Base-by-base conservation (phyloP, 1,284 basidiomycete species). In the Mycena sp. region DNA sequence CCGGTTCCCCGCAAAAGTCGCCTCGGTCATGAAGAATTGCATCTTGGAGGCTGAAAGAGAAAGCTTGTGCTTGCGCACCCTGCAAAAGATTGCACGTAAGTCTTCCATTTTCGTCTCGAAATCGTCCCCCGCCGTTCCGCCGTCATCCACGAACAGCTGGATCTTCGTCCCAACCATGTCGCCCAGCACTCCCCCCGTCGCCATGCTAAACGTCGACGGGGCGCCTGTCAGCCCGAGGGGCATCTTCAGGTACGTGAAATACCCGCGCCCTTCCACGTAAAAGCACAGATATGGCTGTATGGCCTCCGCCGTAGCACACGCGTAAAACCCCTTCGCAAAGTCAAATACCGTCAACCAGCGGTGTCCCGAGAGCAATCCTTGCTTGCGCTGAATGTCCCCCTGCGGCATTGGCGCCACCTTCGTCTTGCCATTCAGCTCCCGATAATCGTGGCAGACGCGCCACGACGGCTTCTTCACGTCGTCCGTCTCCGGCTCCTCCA, bases 191-290 rank as follows among this genome's bases (percentile, higher is more conserved):
- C n/a, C n/a, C n/a, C n/a, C n/a, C n/a, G n/a, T n/a, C n/a, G n/a
- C n/a, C n/a, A n/a, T n/a, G n/a, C n/a, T n/a, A n/a, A n/a, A n/a
- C n/a, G n/a, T n/a, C n/a, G 76, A 76, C 25, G 80, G 80, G 9
- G 75, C 78, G 0, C 80, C 81, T 14, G 80, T 82, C 2, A 80
- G 58, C 0, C 81, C 78, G 59, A 81, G 79, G 0, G 78, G 80
- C 78, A 82, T 79, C 1, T 72, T 58, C 3, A 60, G 48, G 66
- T 78, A 81, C 38, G 67, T 68, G 58, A 76, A 78, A 53, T 75
- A 78, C 1, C 80, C 81, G 26, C 73, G 55, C 0, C 80, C 80
- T 67, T 79, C 77, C 0, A 81, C 69, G 54, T 79, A 80, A 65
- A 81, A 81, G 23, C 69, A 70, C 0, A 75, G 70, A 49, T 80